Evolutionary conservation across 2,329 filamentous ascomycete genomes (phyloP).

Genomic region (Claviceps pazoutovae): DNA sequence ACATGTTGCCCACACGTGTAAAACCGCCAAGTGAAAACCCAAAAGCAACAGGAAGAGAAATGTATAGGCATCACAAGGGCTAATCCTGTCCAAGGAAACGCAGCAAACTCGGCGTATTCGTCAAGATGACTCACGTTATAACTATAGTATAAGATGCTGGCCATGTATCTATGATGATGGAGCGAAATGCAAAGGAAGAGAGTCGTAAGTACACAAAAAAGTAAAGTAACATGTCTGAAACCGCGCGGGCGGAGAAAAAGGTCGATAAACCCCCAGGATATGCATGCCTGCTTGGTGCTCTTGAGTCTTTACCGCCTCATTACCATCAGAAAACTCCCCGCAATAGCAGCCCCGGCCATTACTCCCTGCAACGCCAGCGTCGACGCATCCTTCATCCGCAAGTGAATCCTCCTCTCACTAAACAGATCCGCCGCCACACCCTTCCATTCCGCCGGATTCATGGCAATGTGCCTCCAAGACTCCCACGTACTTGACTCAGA

Average conservation of each 20-base stretch:
- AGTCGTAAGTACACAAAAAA: too few species aligned
- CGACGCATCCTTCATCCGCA: slow-evolving; percentile 58
- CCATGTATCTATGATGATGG: neutral
- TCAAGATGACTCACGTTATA: neutral
- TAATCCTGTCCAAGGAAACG: too few species aligned
- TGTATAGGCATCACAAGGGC: too few species aligned
- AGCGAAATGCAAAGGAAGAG: neutral
- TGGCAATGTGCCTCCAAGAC: slow-evolving; percentile 30
- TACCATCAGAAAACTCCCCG: slow-evolving; percentile 38
- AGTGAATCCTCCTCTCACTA: slow-evolving; percentile 48
- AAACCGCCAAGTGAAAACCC: too few species aligned
- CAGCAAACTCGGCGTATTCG: too few species aligned
- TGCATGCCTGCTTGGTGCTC: neutral
- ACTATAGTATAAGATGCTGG: neutral
- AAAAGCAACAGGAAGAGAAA: too few species aligned
- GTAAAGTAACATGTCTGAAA: too few species aligned
- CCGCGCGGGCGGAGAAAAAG: neutral
- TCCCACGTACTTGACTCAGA: neutral
- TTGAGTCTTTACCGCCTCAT: slow-evolving; percentile 20
- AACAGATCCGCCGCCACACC: slow-evolving; percentile 41
- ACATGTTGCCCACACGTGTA: too few species aligned
- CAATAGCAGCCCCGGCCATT: slow-evolving; percentile 48
- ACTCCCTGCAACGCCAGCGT: slow-evolving; percentile 55
- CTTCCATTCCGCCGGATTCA: slow-evolving; percentile 32
- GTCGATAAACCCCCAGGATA: neutral